Evolutionary conservation across 2,329 filamentous ascomycete species (phyloP), one percentile per base, ranked within the genome.

Genomic region (Ascochyta pisi): DNA sequence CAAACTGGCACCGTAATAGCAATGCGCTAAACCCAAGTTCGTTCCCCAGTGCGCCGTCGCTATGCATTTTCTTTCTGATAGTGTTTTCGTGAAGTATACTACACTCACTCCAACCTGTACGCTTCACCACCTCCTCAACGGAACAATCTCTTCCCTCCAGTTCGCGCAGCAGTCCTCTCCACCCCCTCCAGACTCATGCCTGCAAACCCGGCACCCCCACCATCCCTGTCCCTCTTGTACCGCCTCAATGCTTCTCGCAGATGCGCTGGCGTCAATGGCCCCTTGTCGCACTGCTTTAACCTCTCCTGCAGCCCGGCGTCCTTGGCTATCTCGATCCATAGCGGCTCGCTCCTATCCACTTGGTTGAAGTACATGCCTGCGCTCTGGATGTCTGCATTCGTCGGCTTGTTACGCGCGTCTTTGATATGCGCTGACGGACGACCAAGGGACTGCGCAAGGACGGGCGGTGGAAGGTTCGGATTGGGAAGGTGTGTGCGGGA

Each of bases 251-350:
- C 89, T 73, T 93, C 90, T 19, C 89, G 81, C 41, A 94, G 74
- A 73, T 93, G 90, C 58, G 92, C 90, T 0, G 90, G 89, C 24
- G 88, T 83, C 42, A 94, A 70, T 1, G 90, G 89, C 4, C 81
- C 81, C 51, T 79, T 76, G 60, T 81, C 77, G 44, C 60, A 58
- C 50, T 66, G 62, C 55, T 67, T 70, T 54, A 73, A 47, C 35
- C 69, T 55, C 34, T 74, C 70, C 60, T 67, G 47, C 27, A 74
- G 46, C 12, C 47, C 31, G 24, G 61, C 60, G 37, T 71, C 64
- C 24, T 65, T 62, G 1, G 53, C 56, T 2, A 74, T 66, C 48
- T 71, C 69, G 12, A 63, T 64, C 68, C 71, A 73, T 31, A 70
- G 58, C 26, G 58, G 54, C 51, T 70, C 61, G 1, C 49, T 54